Percentiles rank a stretch among this genome's conserved stretches.
Conservation (phyloP, 2,329 filamentous ascomycete genomes). For the Aspergillus caelatus region DNA sequence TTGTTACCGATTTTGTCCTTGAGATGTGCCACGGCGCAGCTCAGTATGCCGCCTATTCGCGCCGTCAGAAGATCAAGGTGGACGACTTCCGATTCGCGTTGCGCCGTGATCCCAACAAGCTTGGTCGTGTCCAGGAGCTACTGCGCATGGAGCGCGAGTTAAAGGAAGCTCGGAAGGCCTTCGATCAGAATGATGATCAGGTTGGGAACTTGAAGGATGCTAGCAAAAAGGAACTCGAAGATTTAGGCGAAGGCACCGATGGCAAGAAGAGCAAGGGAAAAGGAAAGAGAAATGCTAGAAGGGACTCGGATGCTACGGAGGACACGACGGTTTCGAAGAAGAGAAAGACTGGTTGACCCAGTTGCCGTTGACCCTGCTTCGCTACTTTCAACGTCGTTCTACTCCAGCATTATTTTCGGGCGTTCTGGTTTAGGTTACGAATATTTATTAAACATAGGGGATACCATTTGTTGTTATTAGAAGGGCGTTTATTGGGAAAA, state of each 20-base stretch:
- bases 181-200: constrained; percentile 49
- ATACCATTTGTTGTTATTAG: background rate
- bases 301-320: constrained; percentile 40
- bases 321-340: constrained; percentile 37
- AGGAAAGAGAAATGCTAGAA: constrained; percentile 35
- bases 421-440: background rate
- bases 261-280: constrained; percentile 42
- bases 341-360: constrained; percentile 28
- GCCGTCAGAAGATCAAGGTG: constrained; percentile 95
- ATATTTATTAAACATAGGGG: background rate
- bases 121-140: constrained; percentile 87
- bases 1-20: constrained; percentile 95
- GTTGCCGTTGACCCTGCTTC: background rate
- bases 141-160: constrained; percentile 86
- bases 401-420: background rate
- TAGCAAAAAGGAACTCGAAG: constrained; percentile 37
- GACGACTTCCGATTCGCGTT: constrained; percentile 97
- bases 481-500: background rate
- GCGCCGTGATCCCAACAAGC: constrained; percentile 78
- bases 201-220: constrained; percentile 41
- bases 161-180: constrained; percentile 73
- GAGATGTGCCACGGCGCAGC: constrained; percentile 90
- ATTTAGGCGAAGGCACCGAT: constrained; percentile 30
- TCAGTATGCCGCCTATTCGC: constrained; percentile 79
- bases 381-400: constrained; percentile 1